Conservation (phyloP, 176 grass and related monocot species). For the Juncus inflexus region DNA sequence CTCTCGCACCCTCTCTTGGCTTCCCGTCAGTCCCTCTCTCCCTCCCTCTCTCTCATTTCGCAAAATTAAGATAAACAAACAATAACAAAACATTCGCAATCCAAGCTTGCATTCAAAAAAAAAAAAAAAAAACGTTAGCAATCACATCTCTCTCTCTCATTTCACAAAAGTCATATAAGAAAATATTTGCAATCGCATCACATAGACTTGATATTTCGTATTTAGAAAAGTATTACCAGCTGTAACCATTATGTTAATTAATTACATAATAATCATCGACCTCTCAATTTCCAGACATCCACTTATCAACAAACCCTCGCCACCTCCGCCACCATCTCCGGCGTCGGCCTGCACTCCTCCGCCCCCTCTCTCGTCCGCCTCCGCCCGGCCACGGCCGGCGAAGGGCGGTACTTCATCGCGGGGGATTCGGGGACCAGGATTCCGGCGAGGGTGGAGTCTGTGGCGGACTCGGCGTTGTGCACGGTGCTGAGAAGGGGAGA, state of each 20-base stretch:
- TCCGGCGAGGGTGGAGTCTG: conserved; percentile 48
- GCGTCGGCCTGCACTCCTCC: conserved; percentile 72
- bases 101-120: no score
- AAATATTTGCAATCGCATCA: no score
- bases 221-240: no score
- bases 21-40: conserved; percentile 33
- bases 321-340: conserved; percentile 41
- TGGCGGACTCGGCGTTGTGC: conserved; percentile 53
- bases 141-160: neutral
- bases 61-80: neutral
- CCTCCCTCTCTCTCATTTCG: conserved; percentile 3
- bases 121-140: no score
- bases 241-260: no score
- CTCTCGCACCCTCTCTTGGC: conserved; percentile 54
- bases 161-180: neutral
- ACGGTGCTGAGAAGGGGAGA: conserved; percentile 47
- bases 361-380: conserved; percentile 36
- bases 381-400: conserved; percentile 67
- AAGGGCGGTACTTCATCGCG: conserved; percentile 70
- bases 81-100: no score
- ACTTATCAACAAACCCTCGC: conserved; percentile 61
- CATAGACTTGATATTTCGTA: no score
- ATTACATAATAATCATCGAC: no score
- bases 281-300: conserved; percentile 58
- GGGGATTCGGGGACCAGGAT: conserved; percentile 20